Percentiles rank a stretch among this genome's conserved stretches.
Evolutionary conservation across 2,329 filamentous ascomycete species (phyloP).

Genomic region (Fusarium veterinarium): DNA sequence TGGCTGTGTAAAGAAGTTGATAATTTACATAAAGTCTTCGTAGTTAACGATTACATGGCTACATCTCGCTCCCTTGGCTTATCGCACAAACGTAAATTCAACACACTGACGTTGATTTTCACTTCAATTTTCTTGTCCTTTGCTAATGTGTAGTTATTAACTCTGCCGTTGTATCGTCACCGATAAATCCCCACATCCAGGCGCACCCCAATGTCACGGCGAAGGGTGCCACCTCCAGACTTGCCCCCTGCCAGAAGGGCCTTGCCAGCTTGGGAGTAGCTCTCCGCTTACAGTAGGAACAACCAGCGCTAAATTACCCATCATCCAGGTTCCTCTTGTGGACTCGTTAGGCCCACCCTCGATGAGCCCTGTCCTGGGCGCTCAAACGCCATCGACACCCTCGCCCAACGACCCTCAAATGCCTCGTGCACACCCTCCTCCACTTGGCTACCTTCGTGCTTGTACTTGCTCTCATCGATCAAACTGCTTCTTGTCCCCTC

Average conservation of each 20-base stretch:
- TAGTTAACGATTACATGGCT: neutral
- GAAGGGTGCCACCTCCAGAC: conserved; percentile 41
- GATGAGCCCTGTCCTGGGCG: conserved; percentile 3
- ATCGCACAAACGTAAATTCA: neutral
- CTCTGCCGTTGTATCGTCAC: conserved; percentile 24
- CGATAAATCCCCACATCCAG: conserved; percentile 24
- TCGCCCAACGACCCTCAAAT: conserved; percentile 27
- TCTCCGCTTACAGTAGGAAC: conserved; percentile 14
- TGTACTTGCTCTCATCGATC: conserved; percentile 28
- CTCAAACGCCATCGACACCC: conserved; percentile 37
- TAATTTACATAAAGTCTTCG: neutral
- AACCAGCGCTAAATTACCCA: conserved; percentile 28
- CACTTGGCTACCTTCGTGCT: conserved; percentile 26
- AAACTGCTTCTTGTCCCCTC: conserved; percentile 39
- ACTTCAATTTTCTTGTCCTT: neutral
- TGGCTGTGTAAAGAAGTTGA: neutral
- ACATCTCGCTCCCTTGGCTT: neutral
- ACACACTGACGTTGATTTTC: neutral
- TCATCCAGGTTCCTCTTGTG: conserved; percentile 33
- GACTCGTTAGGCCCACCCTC: conserved; percentile 38
- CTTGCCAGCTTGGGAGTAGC: conserved; percentile 33
- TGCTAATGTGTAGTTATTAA: neutral
- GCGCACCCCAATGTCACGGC: conserved; percentile 34
- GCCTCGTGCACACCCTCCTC: conserved; percentile 38
- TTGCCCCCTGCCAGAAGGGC: conserved; percentile 13